Percentiles rank a stretch among this genome's conserved stretches.
phyloP scores from a whole-genome alignment of 2,329 filamentous ascomycete species.

The Claviceps africana region DNA sequence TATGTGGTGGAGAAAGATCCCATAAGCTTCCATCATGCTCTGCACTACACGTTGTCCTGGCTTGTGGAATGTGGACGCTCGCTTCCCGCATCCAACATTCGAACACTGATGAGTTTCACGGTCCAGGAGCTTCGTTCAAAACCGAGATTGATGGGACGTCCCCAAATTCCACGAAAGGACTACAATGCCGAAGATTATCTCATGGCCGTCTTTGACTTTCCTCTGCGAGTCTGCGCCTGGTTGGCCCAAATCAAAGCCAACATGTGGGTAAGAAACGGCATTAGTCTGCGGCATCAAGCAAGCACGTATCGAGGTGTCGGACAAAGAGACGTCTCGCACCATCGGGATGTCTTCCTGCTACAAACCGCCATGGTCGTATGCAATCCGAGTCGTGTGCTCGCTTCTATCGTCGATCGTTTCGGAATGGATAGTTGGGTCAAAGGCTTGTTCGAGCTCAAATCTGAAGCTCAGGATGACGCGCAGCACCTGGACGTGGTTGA shows the following conservation, averaged over 20 bases:
- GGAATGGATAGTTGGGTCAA: slow-evolving; percentile 79
- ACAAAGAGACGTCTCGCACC: slow-evolving; percentile 83
- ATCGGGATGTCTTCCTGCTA: slow-evolving; percentile 85
- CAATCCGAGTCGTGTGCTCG: slow-evolving; percentile 68
- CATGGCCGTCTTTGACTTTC: slow-evolving; percentile 82
- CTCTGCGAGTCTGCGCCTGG: slow-evolving; percentile 88
- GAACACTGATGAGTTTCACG: slow-evolving; percentile 56
- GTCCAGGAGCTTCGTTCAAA: slow-evolving; percentile 54
- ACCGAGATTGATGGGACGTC: slow-evolving; percentile 46
- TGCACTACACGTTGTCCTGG: slow-evolving; percentile 96
- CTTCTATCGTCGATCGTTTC: slow-evolving; percentile 83
- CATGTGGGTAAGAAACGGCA: slow-evolving; percentile 97
- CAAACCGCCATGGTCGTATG: slow-evolving; percentile 85
- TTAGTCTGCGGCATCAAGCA: slow-evolving; percentile 90
- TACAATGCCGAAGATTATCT: slow-evolving; percentile 62
- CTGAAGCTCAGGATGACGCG: slow-evolving; percentile 64
- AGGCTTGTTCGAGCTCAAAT: slow-evolving; percentile 60
- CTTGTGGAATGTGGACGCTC: slow-evolving; percentile 76
- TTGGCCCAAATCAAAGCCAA: slow-evolving; percentile 94
- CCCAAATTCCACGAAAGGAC: slow-evolving; percentile 40
- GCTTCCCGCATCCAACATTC: slow-evolving; percentile 54
- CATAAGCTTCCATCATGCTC: slow-evolving; percentile 93
- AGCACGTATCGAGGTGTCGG: slow-evolving; percentile 82
- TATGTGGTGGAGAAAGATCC: slow-evolving; percentile 80
- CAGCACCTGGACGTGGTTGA: slow-evolving; percentile 90